Percentiles rank a stretch among this genome's conserved stretches.
Evolutionary conservation across 805 yeast genomes (phyloP).

Genomic region (Starmerella bombicola): DNA sequence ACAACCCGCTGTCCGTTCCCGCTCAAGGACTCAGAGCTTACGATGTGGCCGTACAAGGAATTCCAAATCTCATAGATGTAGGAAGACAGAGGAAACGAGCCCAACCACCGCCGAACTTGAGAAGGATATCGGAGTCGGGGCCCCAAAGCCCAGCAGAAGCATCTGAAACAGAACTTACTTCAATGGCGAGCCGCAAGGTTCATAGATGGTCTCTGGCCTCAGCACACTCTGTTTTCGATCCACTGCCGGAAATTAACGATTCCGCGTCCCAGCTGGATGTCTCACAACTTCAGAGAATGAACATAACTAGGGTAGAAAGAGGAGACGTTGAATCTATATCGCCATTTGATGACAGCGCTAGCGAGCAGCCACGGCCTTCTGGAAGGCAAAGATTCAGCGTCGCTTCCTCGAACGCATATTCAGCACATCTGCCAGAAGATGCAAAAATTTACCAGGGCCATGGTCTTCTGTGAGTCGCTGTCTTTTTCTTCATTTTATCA

Average conservation of each 20-base stretch:
- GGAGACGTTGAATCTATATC: too few species aligned
- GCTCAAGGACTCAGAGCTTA: conserved; percentile 12
- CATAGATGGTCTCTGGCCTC: too few species aligned
- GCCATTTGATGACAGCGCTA: conserved; percentile 5
- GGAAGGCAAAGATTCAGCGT: conserved; percentile 15
- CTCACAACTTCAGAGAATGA: background rate
- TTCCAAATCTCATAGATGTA: conserved; percentile 55
- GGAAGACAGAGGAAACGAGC: conserved; percentile 1
- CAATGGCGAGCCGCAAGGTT: too few species aligned
- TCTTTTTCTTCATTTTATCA: too few species aligned
- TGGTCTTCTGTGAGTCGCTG: too few species aligned
- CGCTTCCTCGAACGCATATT: conserved; percentile 19
- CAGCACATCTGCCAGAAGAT: conserved; percentile 21
- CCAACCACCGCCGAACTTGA: background rate
- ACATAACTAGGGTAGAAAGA: too few species aligned
- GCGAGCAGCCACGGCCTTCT: too few species aligned
- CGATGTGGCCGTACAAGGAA: conserved; percentile 54
- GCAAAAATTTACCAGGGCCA: conserved; percentile 15
- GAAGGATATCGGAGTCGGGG: background rate
- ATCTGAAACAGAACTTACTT: background rate
- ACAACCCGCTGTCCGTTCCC: conserved; percentile 1
- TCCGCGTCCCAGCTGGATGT: background rate
- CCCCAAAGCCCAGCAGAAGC: background rate
- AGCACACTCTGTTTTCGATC: too few species aligned
- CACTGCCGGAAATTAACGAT: too few species aligned